Evolutionary conservation across 495 filamentous ascomycete genomes (phyloP), one percentile per base, ranked within the genome.

Genomic region (Neurospora sp.): DNA sequence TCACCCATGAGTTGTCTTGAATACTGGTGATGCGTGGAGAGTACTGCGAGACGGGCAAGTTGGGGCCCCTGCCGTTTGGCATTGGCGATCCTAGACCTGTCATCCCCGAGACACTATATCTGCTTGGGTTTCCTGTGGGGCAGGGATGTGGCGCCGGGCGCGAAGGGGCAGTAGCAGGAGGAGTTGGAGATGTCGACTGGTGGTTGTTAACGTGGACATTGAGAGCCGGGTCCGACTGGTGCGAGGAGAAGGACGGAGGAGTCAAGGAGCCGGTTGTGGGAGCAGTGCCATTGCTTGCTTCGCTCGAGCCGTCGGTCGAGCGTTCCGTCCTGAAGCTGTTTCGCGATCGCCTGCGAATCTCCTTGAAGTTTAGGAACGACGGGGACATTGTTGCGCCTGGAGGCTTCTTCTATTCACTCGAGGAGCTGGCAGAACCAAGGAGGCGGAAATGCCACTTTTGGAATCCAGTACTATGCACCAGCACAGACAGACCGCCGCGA

Each of bases 1-100:
- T 74, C 85, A 97, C 94, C 92, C 93, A 96, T 39, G 92, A 89
- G 76, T 90, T 92, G 69, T 97, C 93, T 23, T 88, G 85, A 27
- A 97, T 84, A 35, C 93, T 96, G 14, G 90, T 79, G 23, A 97
- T 87, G 72, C 89, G 86, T 14, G 94, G 94, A 35, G 92, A 92
- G 81, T 92, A 94, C 69, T 90, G 89, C 23, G 94, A 96, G 11
- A 88, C 86, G 3, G 88, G 88, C 71, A 86, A 81, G 70, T 85
- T 84, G 69, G 88, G 84, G 41, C 84, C 83, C 80, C 82, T 71
- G 79, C 82, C 85, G 41, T 85, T 84, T 77, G 87, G 86, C 71
- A 86, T 79, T 31, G 91, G 90, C 3, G 88, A 84, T 41, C 86
- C 86, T 35, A 87, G 78, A 23, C 83, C 87, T 59, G 85, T 78